Evolutionary conservation across 2,329 filamentous ascomycete genomes (phyloP), one percentile per base, ranked within the genome.

Genomic region (Cladophialophora yegresii): DNA sequence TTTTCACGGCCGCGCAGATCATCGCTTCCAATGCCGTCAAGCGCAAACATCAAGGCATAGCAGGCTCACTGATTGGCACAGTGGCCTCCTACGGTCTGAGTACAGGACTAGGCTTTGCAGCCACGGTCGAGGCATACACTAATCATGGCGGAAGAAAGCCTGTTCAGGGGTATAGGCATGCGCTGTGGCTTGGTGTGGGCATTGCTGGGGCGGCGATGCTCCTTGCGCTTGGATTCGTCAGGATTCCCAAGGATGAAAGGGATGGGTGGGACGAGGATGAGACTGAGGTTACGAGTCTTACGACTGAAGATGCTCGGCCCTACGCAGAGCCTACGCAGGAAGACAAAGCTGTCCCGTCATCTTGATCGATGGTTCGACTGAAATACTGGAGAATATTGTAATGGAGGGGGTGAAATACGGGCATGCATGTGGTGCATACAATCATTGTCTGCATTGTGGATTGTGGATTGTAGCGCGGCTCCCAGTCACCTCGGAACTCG

Each of bases 21-120:
- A 83, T 85, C 60, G 81, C 82, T 0, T 84, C 82, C 60, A 83
- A 84, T 62, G 78, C 77, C 0, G 82, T 85, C 32, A 75, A 70
- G 2, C 74, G 77, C 2, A 0, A 40, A 47, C 58, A 61, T 22
- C 58, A 61, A 26, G 50, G 58, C 4, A 75, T 84, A 2, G 83
- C 82, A 0, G 80, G 78, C 0, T 81, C 77, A 13, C 71, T 85
- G 2, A 77, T 85, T 7, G 81, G 82, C 0, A 79, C 77, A 0
- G 65, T 82, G 12, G 73, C 78, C 56, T 71, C 78, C 13, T 82
- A 82, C 63, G 78, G 77, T 0, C 76, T 76, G 33, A 78, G 76
- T 62, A 71, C 78, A 3, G 79, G 79, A 0, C 57, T 82, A 3
- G 79, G 79, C 0, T 78, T 82, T 62, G 79, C 80, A 3, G 78